phyloP scores from a whole-genome alignment of 129 eudicot species.

The Smallanthus sonchifolius region DNA sequence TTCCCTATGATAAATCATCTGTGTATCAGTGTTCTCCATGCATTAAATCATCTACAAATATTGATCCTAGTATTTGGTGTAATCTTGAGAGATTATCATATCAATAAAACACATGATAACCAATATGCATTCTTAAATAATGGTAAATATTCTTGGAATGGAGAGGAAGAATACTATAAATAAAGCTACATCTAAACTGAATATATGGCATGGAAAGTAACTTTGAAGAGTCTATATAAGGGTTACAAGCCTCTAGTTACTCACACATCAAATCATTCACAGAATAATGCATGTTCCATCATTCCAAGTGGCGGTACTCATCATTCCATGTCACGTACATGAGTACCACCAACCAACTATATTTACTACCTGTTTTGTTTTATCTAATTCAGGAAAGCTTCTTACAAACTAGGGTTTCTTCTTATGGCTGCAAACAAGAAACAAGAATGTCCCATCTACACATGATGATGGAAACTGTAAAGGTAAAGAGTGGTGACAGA shows the following conservation, averaged over 20 bases:
- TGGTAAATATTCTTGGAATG: background rate
- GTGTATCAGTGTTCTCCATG: no score
- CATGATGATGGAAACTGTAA: background rate
- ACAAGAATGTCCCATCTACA: background rate
- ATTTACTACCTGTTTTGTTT: background rate
- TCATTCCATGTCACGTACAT: no score
- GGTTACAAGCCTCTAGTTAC: slow-evolving; percentile 22
- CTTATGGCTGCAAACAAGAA: background rate
- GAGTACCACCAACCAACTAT: background rate
- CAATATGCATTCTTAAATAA: background rate
- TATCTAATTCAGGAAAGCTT: background rate
- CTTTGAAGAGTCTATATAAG: slow-evolving; percentile 37
- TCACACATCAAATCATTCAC: slow-evolving; percentile 34
- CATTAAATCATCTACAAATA: no score
- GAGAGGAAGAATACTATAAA: slow-evolving; percentile 15
- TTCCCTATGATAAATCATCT: background rate
- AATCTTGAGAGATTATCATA: background rate
- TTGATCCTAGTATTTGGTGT: background rate
- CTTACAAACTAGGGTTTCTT: background rate
- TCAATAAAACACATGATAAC: background rate
- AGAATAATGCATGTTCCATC: slow-evolving; percentile 1
- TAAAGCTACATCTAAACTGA: slow-evolving; percentile 29
- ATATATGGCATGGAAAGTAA: slow-evolving; percentile 20
- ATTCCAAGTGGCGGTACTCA: slow-evolving; percentile 6
- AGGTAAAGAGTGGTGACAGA: slow-evolving; percentile 13